Evolutionary conservation across 306 rosid species (phyloP).

Genomic region (Ochetophila trinervis): DNA sequence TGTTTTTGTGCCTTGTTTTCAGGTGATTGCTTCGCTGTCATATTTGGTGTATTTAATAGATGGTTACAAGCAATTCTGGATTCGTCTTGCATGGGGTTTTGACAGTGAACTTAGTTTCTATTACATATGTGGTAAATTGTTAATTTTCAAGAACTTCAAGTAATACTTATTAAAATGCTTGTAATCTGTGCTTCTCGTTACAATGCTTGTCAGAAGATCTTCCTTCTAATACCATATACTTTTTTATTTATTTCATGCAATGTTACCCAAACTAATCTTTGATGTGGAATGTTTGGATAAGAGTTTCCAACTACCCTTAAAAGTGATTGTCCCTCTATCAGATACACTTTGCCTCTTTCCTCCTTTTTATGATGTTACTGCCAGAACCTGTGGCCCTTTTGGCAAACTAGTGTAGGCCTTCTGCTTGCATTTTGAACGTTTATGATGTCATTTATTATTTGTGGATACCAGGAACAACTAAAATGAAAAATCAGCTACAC

Average conservation of each 20-base stretch:
- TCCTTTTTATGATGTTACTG: no score
- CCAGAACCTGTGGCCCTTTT: no score
- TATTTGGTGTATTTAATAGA: conserved; percentile 82
- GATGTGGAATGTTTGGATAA: not conserved
- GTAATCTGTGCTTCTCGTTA: not conserved
- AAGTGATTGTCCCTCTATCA: no score
- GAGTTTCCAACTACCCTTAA: no score
- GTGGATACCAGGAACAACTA: no score
- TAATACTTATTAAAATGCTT: conserved; percentile 14
- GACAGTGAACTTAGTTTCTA: conserved; percentile 81
- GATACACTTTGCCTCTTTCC: no score
- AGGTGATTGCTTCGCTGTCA: conserved; percentile 83
- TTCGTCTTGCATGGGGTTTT: conserved; percentile 84
- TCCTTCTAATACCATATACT: not conserved
- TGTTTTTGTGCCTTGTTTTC: conserved; percentile 23
- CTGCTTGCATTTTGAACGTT: no score
- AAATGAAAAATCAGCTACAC: no score
- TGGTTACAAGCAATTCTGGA: conserved; percentile 82
- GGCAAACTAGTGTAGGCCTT: no score
- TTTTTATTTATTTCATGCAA: not conserved
- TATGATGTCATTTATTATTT: no score
- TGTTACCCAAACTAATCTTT: not conserved
- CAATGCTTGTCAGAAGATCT: not conserved
- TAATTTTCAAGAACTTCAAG: conserved; percentile 10
- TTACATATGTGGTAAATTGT: conserved; percentile 76